Conservation (phyloP, 176 grass and related monocot genomes). For the Tillandsia fasciculata region DNA sequence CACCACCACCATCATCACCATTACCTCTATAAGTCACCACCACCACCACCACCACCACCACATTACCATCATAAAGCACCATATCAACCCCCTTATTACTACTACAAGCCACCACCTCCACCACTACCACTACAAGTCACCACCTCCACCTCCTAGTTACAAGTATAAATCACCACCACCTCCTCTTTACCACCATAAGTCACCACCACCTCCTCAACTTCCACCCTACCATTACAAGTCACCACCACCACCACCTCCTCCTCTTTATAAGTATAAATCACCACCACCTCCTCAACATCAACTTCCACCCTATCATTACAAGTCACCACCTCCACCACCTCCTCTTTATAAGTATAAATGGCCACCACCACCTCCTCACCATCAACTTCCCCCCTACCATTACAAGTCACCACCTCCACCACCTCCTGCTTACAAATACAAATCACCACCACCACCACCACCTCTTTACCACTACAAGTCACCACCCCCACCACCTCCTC, state of each 20-base stretch:
- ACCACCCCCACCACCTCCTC: not conserved
- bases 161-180: constrained; percentile 1
- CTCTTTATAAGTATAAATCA: too few species aligned
- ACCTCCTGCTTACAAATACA: too few species aligned
- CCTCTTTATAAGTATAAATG: too few species aligned
- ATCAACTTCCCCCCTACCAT: not conserved
- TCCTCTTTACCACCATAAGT: not conserved
- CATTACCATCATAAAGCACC: not conserved
- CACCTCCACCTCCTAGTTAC: not conserved
- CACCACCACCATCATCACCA: not conserved
- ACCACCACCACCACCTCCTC: not conserved
- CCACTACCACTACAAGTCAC: too few species aligned
- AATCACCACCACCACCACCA: not conserved
- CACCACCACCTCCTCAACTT: not conserved
- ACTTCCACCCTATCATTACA: not conserved
- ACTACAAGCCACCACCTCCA: not conserved
- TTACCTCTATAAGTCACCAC: not conserved
- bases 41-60: too few species aligned
- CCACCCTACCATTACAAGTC: not conserved
- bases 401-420: not conserved
- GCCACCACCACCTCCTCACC: not conserved
- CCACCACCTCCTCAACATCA: not conserved
- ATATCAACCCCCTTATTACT: not conserved
- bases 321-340: not conserved
- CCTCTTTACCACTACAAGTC: too few species aligned